Evolutionary conservation across 2,329 filamentous ascomycete species (phyloP), one percentile per base, ranked within the genome.

Genomic region (Aspergillus hiratsukae): DNA sequence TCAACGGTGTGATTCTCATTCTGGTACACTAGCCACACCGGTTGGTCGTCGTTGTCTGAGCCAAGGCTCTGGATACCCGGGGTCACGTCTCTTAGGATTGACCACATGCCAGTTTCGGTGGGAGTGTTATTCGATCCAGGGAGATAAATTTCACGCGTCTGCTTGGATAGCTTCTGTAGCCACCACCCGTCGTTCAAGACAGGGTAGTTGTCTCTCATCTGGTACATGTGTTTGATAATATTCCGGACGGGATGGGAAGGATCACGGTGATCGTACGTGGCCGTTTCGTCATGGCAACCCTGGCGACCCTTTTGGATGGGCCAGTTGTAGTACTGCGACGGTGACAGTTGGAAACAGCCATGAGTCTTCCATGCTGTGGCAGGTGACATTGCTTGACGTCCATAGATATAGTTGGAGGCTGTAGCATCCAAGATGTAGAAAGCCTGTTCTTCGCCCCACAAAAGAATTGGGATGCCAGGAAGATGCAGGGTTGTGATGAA

Each of bases 401-500:
- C 85, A 65, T 83, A 88, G 45, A 88, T 78, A 64, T 87, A 88
- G 64, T 87, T 87, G 56, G 75, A 73, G 4, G 84, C 84, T 0
- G 84, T 86, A 57, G 82, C 86, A 65, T 88, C 85, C 2, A 87
- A 71, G 0, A 86, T 73, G 62, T 87, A 87, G 58, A 84, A 84
- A 0, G 80, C 81, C 69, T 88, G 85, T 64, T 88, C 85, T 65
- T 88, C 85, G 19, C 85, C 85, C 81, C 83, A 88, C 17, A 82
- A 76, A 17, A 86, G 70, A 29, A 85, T 67, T 0, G 85, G 82
- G 29, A 86, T 83, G 17, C 84, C 84, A 1, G 84, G 84, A 66
- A 87, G 76, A 49, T 84, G 73, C 51, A 87, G 66, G 0, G 83
- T 84, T 1, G 81, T 83, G 48, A 87, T 77, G 62, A 84, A 86